phyloP scores from a whole-genome alignment of 169 alveolate species.

The Babesia caballi region DNA sequence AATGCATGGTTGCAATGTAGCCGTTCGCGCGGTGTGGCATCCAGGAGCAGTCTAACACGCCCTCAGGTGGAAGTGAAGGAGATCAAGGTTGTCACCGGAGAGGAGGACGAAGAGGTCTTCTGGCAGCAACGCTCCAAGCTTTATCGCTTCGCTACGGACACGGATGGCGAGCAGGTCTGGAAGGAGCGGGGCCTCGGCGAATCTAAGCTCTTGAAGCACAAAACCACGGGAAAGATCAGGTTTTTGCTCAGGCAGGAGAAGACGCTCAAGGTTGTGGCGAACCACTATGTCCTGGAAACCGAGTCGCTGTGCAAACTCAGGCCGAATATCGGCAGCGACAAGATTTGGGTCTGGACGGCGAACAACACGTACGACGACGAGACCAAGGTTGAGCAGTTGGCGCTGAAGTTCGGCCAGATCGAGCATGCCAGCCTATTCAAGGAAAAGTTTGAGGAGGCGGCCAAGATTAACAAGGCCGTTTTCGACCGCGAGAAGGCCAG shows the following conservation, averaged over 20 bases:
- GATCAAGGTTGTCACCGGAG: conserved; percentile 92
- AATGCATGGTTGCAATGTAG: too few species aligned
- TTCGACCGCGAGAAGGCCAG: conserved; percentile 43
- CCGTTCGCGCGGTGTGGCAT: too few species aligned
- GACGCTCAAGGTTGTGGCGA: conserved; percentile 94
- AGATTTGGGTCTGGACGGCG: conserved; percentile 94
- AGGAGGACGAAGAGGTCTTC: conserved; percentile 92
- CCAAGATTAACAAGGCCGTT: conserved; percentile 76
- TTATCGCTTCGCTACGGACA: conserved; percentile 86
- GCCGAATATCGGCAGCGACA: conserved; percentile 96
- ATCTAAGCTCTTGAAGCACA: conserved; percentile 91
- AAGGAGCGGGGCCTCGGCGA: conserved; percentile 97
- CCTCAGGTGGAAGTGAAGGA: conserved; percentile 88
- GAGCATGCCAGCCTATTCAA: conserved; percentile 87
- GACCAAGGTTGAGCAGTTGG: conserved; percentile 88
- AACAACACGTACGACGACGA: conserved; percentile 94
- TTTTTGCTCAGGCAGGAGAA: conserved; percentile 94
- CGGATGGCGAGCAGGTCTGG: conserved; percentile 89
- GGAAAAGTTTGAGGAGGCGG: conserved; percentile 88
- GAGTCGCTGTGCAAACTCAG: conserved; percentile 86
- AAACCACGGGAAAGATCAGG: conserved; percentile 87
- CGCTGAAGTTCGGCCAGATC: conserved; percentile 87
- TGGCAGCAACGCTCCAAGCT: conserved; percentile 92
- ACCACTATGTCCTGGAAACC: conserved; percentile 81
- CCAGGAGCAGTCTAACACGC: too few species aligned